Percentiles rank a stretch among this genome's conserved stretches.
phyloP scores from a whole-genome alignment of 2,329 filamentous ascomycete genomes.

The Dothistroma septosporum region DNA sequence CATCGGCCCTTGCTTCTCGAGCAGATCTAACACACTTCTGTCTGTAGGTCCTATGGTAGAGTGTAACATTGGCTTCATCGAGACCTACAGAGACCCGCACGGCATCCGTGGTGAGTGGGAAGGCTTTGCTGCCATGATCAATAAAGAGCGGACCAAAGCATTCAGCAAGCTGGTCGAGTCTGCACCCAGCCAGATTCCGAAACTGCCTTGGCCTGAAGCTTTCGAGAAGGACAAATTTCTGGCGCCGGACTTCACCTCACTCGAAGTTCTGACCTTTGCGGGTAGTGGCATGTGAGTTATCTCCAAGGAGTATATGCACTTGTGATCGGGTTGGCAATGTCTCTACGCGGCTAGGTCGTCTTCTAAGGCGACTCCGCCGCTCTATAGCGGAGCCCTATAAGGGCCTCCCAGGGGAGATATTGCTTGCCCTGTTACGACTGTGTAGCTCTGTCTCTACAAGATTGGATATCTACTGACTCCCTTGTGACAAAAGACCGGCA shows the following conservation, averaged over 20 bases:
- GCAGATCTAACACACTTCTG: conserved; percentile 9
- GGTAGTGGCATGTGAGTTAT: conserved; percentile 50
- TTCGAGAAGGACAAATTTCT: conserved; percentile 97
- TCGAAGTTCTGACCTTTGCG: conserved; percentile 83
- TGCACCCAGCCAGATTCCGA: conserved; percentile 77
- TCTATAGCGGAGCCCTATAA: background rate
- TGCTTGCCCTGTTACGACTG: no score
- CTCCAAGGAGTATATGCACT: no score
- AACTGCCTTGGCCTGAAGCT: conserved; percentile 79
- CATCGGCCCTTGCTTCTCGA: no score
- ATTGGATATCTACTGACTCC: conserved; percentile 12
- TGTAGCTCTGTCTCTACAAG: no score
- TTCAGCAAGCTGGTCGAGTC: conserved; percentile 81
- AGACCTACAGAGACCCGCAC: conserved; percentile 54
- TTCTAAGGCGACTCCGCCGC: no score
- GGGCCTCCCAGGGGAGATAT: background rate
- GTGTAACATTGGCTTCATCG: conserved; percentile 52
- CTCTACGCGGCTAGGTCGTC: no score
- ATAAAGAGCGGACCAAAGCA: conserved; percentile 81
- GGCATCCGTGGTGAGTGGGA: conserved; percentile 45
- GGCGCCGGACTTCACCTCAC: conserved; percentile 89
- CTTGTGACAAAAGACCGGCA: no score
- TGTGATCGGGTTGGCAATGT: no score
- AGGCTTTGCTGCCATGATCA: conserved; percentile 62
- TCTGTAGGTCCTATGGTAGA: conserved; percentile 44